Percentiles rank a stretch among this genome's conserved stretches.
Evolutionary conservation across 306 rosid genomes (phyloP).

Genomic region (Astragalus glycyphyllos): DNA sequence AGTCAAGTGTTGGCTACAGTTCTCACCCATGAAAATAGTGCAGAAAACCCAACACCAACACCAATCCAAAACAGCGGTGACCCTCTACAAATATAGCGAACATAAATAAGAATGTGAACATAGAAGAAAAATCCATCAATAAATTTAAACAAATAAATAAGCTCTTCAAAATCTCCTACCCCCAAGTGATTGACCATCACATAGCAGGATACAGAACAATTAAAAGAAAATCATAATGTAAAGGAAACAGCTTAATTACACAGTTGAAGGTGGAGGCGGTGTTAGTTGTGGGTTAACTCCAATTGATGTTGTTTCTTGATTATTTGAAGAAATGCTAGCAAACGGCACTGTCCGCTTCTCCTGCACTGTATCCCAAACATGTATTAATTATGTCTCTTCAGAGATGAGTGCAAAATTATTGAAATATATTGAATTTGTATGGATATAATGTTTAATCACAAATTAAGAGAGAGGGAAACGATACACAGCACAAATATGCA

Average conservation of each 20-base stretch:
- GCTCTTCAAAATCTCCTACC: neutral
- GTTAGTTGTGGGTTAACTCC: slow-evolving; percentile 75
- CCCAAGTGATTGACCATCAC: neutral
- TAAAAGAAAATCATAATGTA: slow-evolving; percentile 2
- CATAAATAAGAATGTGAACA: slow-evolving; percentile 22
- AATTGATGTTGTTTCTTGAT: slow-evolving; percentile 70
- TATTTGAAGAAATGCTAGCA: slow-evolving; percentile 75
- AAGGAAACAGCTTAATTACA: slow-evolving; percentile 56
- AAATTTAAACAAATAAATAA: neutral
- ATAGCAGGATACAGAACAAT: slow-evolving; percentile 14
- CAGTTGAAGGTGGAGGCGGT: slow-evolving; percentile 72
- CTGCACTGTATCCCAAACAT: slow-evolving; percentile 49
- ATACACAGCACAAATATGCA: slow-evolving; percentile 3
- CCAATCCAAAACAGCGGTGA: slow-evolving; percentile 97
- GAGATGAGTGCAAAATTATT: slow-evolving; percentile 11
- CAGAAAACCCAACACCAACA: slow-evolving; percentile 95
- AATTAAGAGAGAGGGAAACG: neutral
- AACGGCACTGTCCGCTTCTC: slow-evolving; percentile 58
- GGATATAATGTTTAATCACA: neutral
- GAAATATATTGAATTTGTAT: slow-evolving; percentile 16
- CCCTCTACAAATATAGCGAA: slow-evolving; percentile 63
- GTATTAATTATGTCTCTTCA: slow-evolving; percentile 30
- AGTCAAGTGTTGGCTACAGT: slow-evolving; percentile 29
- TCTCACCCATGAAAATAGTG: slow-evolving; percentile 90
- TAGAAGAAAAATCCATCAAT: slow-evolving; percentile 27